Evolutionary conservation across 139 green algal species (phyloP).

Genomic region (Picochlorum sp.): DNA sequence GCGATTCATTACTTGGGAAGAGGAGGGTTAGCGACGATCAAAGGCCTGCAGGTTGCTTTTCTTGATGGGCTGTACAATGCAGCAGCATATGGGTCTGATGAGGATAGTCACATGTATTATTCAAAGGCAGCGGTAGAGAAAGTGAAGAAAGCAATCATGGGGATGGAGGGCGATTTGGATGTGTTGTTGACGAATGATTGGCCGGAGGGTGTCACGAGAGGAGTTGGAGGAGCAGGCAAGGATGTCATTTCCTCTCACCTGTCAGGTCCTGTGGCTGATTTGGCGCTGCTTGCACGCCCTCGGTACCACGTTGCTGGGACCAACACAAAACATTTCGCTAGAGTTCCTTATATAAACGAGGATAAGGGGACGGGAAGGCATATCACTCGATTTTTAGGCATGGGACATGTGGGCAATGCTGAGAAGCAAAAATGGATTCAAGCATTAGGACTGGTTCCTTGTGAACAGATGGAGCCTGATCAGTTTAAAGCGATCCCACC

Average conservation of each 20-base stretch:
- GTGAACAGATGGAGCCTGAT: conserved; percentile 45
- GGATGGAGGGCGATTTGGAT: conserved; percentile 67
- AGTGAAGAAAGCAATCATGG: conserved; percentile 40
- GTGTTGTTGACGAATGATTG: conserved; percentile 80
- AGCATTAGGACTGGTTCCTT: conserved; percentile 64
- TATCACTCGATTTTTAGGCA: conserved; percentile 78
- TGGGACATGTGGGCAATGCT: conserved; percentile 52
- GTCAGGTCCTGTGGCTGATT: conserved; percentile 17
- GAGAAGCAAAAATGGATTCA: conserved; percentile 73
- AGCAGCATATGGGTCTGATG: conserved; percentile 20
- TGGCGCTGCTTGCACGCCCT: conserved; percentile 38
- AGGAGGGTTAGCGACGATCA: conserved; percentile 43
- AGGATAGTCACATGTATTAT: conserved; percentile 26
- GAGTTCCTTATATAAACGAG: conserved; percentile 73
- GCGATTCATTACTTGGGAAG: conserved; percentile 58
- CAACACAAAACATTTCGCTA: conserved; percentile 40
- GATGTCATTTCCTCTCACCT: background rate
- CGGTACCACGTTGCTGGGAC: conserved; percentile 58
- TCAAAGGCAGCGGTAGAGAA: conserved; percentile 46
- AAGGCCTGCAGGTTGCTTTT: conserved; percentile 64
- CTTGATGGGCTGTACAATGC: conserved; percentile 66
- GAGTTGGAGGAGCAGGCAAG: conserved; percentile 19
- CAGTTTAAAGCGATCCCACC: conserved; percentile 42
- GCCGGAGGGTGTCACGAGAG: conserved; percentile 45
- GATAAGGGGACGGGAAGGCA: conserved; percentile 62